Conservation (phyloP, 805 yeast genomes). For the Metschnikowia santaceciliae region DNA sequence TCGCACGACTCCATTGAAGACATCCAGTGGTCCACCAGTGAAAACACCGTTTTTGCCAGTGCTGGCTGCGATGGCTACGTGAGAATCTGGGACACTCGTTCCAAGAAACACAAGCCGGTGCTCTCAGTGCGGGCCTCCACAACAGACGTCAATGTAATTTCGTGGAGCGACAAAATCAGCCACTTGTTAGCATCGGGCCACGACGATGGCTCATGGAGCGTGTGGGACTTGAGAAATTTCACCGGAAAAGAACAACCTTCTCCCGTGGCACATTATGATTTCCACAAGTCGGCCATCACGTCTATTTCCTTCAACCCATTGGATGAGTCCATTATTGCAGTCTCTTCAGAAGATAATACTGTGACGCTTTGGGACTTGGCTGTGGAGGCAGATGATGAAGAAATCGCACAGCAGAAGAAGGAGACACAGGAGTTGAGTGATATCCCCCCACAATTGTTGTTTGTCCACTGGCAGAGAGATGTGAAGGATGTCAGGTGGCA, state of each 20-base stretch:
- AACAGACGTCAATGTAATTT: slow-evolving; percentile 88
- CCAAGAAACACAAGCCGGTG: slow-evolving; percentile 88
- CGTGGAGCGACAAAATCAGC: slow-evolving; percentile 88
- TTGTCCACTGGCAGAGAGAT: slow-evolving; percentile 97
- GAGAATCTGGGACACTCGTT: slow-evolving; percentile 95
- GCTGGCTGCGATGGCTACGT: slow-evolving; percentile 89
- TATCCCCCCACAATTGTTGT: slow-evolving; percentile 91
- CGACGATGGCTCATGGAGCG: slow-evolving; percentile 96
- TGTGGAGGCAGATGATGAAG: slow-evolving; percentile 97
- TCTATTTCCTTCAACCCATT: slow-evolving; percentile 91
- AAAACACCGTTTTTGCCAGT: slow-evolving; percentile 91
- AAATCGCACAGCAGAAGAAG: slow-evolving; percentile 77
- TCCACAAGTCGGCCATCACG: slow-evolving; percentile 92
- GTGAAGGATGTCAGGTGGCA: slow-evolving; percentile 99
- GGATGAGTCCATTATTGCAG: slow-evolving; percentile 94
- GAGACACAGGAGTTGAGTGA: slow-evolving; percentile 78
- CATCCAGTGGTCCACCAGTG: slow-evolving; percentile 93
- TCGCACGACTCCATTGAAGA: slow-evolving; percentile 84
- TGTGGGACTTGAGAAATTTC: slow-evolving; percentile 93
- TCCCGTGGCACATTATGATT: slow-evolving; percentile 92
- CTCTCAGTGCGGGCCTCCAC: slow-evolving; percentile 74
- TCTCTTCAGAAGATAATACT: slow-evolving; percentile 93
- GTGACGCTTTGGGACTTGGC: slow-evolving; percentile 98
- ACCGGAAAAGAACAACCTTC: slow-evolving; percentile 48
- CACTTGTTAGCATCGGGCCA: slow-evolving; percentile 93